Percentiles rank a stretch among this genome's conserved stretches.
phyloP scores from a whole-genome alignment of 2,329 filamentous ascomycete species.

The Ophiostoma fasciatum region DNA sequence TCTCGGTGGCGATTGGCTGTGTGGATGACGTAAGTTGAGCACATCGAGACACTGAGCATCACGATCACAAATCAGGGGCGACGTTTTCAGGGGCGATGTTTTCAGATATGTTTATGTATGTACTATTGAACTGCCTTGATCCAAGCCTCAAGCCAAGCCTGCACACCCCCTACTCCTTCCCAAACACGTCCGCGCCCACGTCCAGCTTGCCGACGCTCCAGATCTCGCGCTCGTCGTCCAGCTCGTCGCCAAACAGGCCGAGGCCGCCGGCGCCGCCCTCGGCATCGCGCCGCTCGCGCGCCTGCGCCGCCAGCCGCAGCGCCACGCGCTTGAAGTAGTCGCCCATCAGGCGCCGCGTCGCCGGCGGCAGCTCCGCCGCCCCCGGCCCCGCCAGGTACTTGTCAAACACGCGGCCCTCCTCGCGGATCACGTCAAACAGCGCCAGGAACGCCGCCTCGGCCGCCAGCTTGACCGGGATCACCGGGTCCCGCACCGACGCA shows the following conservation, averaged over 20 bases:
- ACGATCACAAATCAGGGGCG: too few species aligned
- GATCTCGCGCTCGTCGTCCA: slow-evolving; percentile 87
- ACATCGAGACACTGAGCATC: too few species aligned
- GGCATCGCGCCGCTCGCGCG: slow-evolving; percentile 76
- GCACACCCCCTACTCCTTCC: slow-evolving; percentile 18
- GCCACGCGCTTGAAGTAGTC: slow-evolving; percentile 45
- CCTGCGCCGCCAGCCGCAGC: slow-evolving; percentile 68
- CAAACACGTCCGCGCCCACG: slow-evolving; percentile 46
- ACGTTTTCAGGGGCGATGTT: too few species aligned
- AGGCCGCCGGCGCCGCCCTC: slow-evolving; percentile 79
- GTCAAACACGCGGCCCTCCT: slow-evolving; percentile 76
- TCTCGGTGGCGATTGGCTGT: too few species aligned
- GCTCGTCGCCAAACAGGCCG: slow-evolving; percentile 77
- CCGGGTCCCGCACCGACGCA: slow-evolving; percentile 71
- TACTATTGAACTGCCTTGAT: not conserved
- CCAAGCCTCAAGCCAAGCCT: not conserved
- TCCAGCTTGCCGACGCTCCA: slow-evolving; percentile 92
- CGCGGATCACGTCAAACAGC: slow-evolving; percentile 78
- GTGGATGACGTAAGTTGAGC: too few species aligned
- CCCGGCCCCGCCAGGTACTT: slow-evolving; percentile 66
- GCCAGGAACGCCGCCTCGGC: slow-evolving; percentile 90
- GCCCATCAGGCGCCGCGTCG: slow-evolving; percentile 38
- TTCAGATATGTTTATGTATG: too few species aligned
- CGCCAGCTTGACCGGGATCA: slow-evolving; percentile 90
- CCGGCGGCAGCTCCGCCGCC: slow-evolving; percentile 48